Evolutionary conservation across 306 rosid genomes (phyloP).

Genomic region (Trifolium fragiferum): DNA sequence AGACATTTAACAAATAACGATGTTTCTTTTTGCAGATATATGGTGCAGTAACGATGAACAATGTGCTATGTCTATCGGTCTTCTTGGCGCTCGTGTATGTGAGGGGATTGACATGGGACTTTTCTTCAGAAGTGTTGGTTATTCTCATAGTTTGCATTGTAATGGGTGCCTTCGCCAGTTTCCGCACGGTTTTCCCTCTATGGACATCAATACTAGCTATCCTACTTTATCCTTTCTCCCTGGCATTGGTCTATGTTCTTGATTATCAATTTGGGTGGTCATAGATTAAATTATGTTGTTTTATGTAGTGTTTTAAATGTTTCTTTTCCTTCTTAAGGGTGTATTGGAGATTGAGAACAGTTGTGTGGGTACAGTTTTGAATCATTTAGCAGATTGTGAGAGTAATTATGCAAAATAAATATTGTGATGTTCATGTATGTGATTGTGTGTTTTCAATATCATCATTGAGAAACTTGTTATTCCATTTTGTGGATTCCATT

Average conservation of each 20-base stretch:
- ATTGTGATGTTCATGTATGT: conserved; percentile 11
- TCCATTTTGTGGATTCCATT: neutral
- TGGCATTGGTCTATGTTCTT: conserved; percentile 85
- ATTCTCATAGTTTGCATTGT: conserved; percentile 74
- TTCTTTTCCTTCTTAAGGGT: conserved; percentile 21
- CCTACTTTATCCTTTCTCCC: conserved; percentile 85
- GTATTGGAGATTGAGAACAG: conserved; percentile 24
- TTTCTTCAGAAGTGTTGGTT: conserved; percentile 86
- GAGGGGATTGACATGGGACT: conserved; percentile 88
- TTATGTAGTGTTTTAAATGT: neutral
- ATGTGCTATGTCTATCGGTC: conserved; percentile 88
- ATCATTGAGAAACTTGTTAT: conserved; percentile 1
- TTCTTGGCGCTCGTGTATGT: conserved; percentile 84
- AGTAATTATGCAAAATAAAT: conserved; percentile 26
- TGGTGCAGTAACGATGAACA: conserved; percentile 93
- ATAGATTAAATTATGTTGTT: conserved; percentile 40
- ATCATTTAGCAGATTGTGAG: neutral
- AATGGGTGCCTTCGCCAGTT: conserved; percentile 80
- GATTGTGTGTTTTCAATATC: conserved; percentile 25
- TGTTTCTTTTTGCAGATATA: conserved; percentile 66
- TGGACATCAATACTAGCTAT: conserved; percentile 84
- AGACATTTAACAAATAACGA: conserved; percentile 9
- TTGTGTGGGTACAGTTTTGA: conserved; percentile 36
- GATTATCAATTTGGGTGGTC: conserved; percentile 90
- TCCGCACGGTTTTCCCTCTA: conserved; percentile 84